Conservation (phyloP, 1,284 basidiomycete genomes). For the Ganoderma leucocontextum region DNA sequence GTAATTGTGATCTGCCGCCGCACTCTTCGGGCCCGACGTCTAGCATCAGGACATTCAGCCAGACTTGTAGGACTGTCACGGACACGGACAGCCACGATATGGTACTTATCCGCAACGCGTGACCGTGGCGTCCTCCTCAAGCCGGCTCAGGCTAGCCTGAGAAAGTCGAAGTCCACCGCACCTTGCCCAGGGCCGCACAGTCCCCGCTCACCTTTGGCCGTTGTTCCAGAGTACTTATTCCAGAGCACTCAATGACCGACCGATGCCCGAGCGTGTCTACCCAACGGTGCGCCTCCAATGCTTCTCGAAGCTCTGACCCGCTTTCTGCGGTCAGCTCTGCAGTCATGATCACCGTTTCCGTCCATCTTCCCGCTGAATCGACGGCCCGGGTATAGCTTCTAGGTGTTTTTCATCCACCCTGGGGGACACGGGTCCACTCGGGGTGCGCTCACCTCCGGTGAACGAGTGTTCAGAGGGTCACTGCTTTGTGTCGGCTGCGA, state of each 20-base stretch:
- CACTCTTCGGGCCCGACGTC: not conserved
- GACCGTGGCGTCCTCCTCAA: conserved; percentile 1
- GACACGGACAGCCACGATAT: not conserved
- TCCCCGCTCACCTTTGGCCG: not conserved
- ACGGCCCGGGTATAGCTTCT: not conserved
- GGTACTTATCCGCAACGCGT: not conserved
- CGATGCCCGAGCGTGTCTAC: not conserved
- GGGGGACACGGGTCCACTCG: not conserved
- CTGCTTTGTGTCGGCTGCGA: not conserved
- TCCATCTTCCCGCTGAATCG: not conserved
- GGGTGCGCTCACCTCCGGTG: not conserved
- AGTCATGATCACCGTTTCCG: not conserved
- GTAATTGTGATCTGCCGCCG: conserved; percentile 3
- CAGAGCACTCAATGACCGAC: not conserved
- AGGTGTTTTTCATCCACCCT: not conserved
- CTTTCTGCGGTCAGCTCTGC: not conserved
- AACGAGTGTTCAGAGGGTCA: not conserved
- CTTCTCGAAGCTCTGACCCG: not conserved
- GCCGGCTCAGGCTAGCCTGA: not conserved
- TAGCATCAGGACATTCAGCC: not conserved
- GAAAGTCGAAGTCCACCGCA: not conserved
- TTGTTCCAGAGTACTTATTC: too few species aligned
- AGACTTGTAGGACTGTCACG: not conserved
- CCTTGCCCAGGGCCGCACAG: not conserved
- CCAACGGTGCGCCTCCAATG: not conserved